A percentile compares a stretch with the other conserved stretches of the same genome.
Conservation (phyloP, 148 eudicot genomes). For the Euryodendron excelsum region DNA sequence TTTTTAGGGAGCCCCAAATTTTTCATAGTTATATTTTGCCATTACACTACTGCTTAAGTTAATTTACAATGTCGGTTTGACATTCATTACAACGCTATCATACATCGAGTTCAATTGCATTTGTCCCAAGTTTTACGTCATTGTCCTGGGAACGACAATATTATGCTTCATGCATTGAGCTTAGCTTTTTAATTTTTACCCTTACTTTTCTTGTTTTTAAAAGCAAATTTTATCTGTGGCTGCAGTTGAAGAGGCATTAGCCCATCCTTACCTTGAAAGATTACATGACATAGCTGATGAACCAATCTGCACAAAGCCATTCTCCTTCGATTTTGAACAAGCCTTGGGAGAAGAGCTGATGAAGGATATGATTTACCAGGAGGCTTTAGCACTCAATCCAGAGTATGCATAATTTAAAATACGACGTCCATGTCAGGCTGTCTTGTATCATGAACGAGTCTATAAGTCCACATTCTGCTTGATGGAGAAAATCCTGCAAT, state of each 20-base stretch:
- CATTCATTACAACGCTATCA: neutral
- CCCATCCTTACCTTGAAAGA: slow-evolving; percentile 79
- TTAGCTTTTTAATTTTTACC: neutral
- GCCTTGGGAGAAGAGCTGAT: slow-evolving; percentile 76
- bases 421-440: too few relatives aligned
- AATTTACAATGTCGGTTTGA: neutral
- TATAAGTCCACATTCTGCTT: neutral
- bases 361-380: slow-evolving; percentile 87
- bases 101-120: neutral
- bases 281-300: slow-evolving; percentile 83
- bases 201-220: neutral
- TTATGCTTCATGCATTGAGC: neutral
- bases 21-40: neutral
- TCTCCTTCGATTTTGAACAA: slow-evolving; percentile 86
- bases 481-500: neutral
- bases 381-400: slow-evolving; percentile 69
- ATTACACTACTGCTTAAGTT: neutral
- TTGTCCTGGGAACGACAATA: neutral
- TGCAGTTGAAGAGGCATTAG: slow-evolving; percentile 84
- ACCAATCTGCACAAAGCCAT: slow-evolving; percentile 61
- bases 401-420: slow-evolving; percentile 28
- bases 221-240: neutral
- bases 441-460: neutral
- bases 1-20: neutral
- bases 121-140: neutral